Percentiles rank a stretch among this genome's conserved stretches.
Conservation (phyloP, 2,329 filamentous ascomycete species). For the Neofusicoccum sp. region DNA sequence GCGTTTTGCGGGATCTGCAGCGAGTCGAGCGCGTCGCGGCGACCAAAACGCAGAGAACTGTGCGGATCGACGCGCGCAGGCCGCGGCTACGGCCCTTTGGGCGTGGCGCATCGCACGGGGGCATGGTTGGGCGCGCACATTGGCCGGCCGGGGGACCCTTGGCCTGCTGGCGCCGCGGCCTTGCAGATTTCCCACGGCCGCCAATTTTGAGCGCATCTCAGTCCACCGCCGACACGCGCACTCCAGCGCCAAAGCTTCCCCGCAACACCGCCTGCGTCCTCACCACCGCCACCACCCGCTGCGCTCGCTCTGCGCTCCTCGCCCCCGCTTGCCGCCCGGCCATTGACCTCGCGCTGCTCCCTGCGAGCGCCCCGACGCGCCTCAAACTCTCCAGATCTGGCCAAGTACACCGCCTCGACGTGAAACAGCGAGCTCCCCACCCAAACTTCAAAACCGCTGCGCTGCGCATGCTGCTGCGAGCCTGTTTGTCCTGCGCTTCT, state of each 20-base stretch:
- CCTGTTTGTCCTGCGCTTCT: slow-evolving; percentile 5
- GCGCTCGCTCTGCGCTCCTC: background rate
- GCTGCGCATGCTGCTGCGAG: slow-evolving; percentile 16
- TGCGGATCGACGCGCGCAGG: slow-evolving; percentile 18
- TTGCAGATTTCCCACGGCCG: slow-evolving; percentile 19
- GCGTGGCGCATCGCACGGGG: slow-evolving; percentile 10
- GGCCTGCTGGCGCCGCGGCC: slow-evolving; percentile 11
- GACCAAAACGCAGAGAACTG: slow-evolving; percentile 17
- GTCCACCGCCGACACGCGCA: slow-evolving; percentile 18
- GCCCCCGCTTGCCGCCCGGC: background rate
- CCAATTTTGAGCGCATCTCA: slow-evolving; percentile 20
- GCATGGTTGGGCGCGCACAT: background rate
- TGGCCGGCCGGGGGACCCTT: background rate
- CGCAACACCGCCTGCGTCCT: slow-evolving; percentile 17
- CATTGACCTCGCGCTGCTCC: slow-evolving; percentile 7
- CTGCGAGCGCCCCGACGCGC: background rate
- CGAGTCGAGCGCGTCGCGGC: slow-evolving; percentile 6
- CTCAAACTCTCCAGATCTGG: background rate
- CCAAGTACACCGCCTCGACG: slow-evolving; percentile 21
- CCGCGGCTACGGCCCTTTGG: slow-evolving; percentile 3
- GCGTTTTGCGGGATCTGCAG: slow-evolving; percentile 9
- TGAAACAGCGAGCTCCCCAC: slow-evolving; percentile 22
- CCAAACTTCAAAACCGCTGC: slow-evolving; percentile 14
- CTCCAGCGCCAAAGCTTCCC: slow-evolving; percentile 18
- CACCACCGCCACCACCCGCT: background rate